Base-by-base conservation (phyloP, 2,329 filamentous ascomycete species). In the Alternaria arborescens region DNA sequence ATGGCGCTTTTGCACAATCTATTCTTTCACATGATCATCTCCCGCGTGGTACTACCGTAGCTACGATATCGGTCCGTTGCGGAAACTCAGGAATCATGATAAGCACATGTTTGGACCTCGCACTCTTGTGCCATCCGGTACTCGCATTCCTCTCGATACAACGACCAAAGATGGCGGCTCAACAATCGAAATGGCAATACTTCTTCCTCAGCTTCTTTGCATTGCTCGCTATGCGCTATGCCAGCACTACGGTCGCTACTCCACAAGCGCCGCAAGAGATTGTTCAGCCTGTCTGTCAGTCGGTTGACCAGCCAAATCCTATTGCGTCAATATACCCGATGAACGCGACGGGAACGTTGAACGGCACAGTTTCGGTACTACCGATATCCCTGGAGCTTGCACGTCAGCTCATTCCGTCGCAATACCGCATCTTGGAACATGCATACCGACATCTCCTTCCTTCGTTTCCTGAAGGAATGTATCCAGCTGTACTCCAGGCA, bases 301-400 rank as follows among this genome's bases (percentile, higher is more conserved):
- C 70, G 5, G 41, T 71, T 36, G 73, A 75, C 46, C 71, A 72
- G 57, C 79, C 82, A n/a, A 87, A 87, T 60, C 82, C 83, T 5
- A 81, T 86, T 62, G 80, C 80, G 3, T 72, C 78, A 5, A 58
- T 78, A 20, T 85, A 84, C 59, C 83, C 83, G 2, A 74, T 78
- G 30, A 78, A 81, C 28, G 79, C 82, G 12, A 87, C 84, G 0
- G 85, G 85, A 3, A 83, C 83, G 0, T 72, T 87, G 24, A 88
- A 88, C 70, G 83, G 81, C 44, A 87, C 85, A 0, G 74, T 86
- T 1, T 77, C 80, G 20, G 78, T 87, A 38, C 71, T 87, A 3
- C 85, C 85, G 2, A 86, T 87, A 30, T 71, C 84, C 0, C 72
- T 86, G 26, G 62, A 71, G 4, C 71, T 79, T 2, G 85, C 85